A percentile compares a stretch with the other conserved stretches of the same genome.
These are phyloP conservation scores for Chaetomium sp. DNA, from an alignment of 2,329 filamentous ascomycete genomes.

Conservation along the genomic window DNA sequence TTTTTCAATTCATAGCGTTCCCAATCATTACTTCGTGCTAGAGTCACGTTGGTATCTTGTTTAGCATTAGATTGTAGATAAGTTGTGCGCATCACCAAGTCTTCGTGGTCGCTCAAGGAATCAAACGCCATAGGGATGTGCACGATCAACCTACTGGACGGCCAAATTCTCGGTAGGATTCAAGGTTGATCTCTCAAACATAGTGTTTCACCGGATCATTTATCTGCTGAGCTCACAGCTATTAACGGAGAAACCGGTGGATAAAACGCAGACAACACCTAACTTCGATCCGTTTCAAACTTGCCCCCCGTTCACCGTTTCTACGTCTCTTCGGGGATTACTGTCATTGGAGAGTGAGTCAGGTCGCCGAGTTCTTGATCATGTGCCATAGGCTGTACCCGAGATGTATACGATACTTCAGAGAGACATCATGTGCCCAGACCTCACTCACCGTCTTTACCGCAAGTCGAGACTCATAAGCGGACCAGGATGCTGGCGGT, in stretches of 20 bases:
- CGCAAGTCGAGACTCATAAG: neutral
- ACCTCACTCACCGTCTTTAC: neutral
- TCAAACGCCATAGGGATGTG: neutral
- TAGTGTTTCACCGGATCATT: neutral
- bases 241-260: neutral
- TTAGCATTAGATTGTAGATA: neutral
- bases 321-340: neutral
- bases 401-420: neutral
- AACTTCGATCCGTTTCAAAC: neutral
- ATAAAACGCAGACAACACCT: neutral
- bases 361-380: neutral
- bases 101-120: neutral
- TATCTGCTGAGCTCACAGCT: too few species aligned
- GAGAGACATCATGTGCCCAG: neutral
- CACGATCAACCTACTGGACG: neutral
- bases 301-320: neutral
- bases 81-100: neutral
- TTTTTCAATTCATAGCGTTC: neutral
- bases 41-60: neutral
- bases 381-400: neutral
- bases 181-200: neutral
- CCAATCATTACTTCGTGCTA: neutral
- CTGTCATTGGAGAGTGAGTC: neutral
- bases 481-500: neutral
- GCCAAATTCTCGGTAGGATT: neutral